A percentile compares a stretch with the other conserved stretches of the same genome.
phyloP scores from a whole-genome alignment of 306 rosid species.

The Castanea sativa region DNA sequence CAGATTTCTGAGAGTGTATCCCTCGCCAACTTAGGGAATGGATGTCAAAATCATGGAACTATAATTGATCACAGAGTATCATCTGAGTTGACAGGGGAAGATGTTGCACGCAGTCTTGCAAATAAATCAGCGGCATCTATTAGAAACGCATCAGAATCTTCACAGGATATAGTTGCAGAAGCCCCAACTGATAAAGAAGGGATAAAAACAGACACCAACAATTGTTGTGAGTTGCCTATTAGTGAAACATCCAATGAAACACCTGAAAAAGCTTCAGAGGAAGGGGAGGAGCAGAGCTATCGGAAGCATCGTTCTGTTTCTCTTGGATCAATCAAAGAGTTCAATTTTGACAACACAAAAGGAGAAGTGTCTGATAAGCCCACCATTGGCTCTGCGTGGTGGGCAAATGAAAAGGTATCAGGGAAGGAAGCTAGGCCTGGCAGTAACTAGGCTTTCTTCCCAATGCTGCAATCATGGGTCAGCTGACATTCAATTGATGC shows the following conservation, averaged over 20 bases:
- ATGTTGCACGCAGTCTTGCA: slow-evolving; percentile 87
- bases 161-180: slow-evolving; percentile 48
- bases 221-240: slow-evolving; percentile 28
- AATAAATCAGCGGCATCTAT: slow-evolving; percentile 49
- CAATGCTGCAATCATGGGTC: slow-evolving; percentile 70
- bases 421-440: slow-evolving; percentile 60
- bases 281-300: slow-evolving; percentile 51
- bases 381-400: slow-evolving; percentile 66
- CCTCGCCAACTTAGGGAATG: slow-evolving; percentile 54
- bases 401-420: slow-evolving; percentile 60
- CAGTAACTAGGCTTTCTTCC: slow-evolving; percentile 78
- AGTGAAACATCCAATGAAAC: slow-evolving; percentile 39
- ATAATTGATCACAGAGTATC: slow-evolving; percentile 81
- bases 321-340: slow-evolving; percentile 72
- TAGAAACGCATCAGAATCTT: slow-evolving; percentile 51
- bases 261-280: slow-evolving; percentile 36
- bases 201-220: slow-evolving; percentile 29
- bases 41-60: slow-evolving; percentile 42
- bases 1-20: slow-evolving; percentile 52
- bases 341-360: slow-evolving; percentile 79
- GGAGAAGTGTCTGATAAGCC: slow-evolving; percentile 50
- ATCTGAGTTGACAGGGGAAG: slow-evolving; percentile 91
- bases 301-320: slow-evolving; percentile 62
- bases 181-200: slow-evolving; percentile 37
- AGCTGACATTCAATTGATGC: slow-evolving; percentile 35